Percentiles rank a stretch among this genome's conserved stretches.
phyloP scores from a whole-genome alignment of 805 yeast genomes.

The Dipodascus albidus region DNA sequence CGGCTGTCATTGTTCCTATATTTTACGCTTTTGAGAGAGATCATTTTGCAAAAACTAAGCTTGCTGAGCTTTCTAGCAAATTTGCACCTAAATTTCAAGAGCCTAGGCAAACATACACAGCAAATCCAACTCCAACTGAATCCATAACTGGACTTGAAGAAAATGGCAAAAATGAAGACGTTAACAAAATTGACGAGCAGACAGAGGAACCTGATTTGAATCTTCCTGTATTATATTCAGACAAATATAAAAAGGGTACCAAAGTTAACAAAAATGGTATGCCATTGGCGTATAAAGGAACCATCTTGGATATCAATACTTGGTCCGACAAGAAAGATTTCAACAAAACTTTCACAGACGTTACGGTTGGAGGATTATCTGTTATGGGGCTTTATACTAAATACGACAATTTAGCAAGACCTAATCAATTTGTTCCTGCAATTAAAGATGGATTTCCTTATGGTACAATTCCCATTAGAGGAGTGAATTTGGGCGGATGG shows the following conservation, averaged over 20 bases:
- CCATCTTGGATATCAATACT: constrained; percentile 21
- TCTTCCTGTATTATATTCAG: neutral
- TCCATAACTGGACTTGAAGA: no score
- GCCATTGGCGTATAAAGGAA: constrained; percentile 19
- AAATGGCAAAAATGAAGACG: neutral
- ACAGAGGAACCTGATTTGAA: neutral
- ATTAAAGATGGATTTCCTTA: constrained; percentile 21
- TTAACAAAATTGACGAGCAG: neutral
- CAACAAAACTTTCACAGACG: constrained; percentile 25
- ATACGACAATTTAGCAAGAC: constrained; percentile 21
- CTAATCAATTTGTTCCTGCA: constrained; percentile 22
- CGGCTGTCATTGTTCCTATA: neutral
- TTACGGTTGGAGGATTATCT: constrained; percentile 24
- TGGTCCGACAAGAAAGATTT: constrained; percentile 25
- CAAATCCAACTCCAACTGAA: neutral
- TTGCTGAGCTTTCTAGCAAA: neutral
- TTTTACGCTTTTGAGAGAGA: neutral
- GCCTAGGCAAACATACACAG: neutral
- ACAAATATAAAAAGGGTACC: neutral
- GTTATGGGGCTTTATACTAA: constrained; percentile 25
- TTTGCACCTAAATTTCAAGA: neutral
- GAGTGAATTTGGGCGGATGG: constrained; percentile 84
- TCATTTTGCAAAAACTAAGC: neutral
- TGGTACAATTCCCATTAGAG: constrained; percentile 22
- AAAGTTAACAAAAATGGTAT: constrained; percentile 3